These are phyloP conservation scores for Ophiostoma piceae DNA, from an alignment of 2,329 filamentous ascomycete genomes.

Conservation along the genomic window DNA sequence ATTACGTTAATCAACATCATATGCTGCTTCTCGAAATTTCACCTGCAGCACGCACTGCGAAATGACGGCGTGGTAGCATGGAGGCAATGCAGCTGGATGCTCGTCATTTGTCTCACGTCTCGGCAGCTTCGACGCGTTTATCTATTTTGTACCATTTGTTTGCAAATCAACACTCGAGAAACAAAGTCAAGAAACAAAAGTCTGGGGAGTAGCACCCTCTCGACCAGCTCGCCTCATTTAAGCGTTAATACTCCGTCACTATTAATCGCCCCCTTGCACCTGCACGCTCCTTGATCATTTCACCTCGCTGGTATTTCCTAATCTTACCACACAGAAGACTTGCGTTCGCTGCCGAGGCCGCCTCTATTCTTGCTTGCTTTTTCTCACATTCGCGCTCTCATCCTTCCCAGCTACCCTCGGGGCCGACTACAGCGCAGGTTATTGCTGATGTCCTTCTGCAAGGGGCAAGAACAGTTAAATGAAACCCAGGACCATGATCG, in stretches of 20 bases:
- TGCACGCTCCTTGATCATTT: not conserved
- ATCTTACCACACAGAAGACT: not conserved
- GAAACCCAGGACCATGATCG: not conserved
- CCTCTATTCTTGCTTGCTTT: not conserved
- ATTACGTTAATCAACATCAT: not conserved
- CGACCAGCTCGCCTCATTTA: not conserved
- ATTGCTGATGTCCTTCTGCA: constrained; percentile 19
- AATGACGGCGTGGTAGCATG: not conserved
- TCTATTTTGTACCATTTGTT: not conserved
- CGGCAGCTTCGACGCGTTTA: not conserved
- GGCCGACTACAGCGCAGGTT: constrained; percentile 9
- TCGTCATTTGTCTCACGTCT: not conserved
- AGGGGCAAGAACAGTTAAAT: constrained; percentile 20
- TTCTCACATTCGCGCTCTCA: not conserved
- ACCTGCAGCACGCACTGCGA: not conserved
- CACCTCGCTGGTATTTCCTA: not conserved
- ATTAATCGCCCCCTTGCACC: not conserved
- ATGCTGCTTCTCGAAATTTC: not conserved
- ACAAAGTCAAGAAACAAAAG: not conserved
- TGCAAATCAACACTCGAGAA: not conserved
- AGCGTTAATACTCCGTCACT: not conserved
- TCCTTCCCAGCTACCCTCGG: not conserved
- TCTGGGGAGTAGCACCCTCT: not conserved
- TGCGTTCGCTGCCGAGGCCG: not conserved
- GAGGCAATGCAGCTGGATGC: constrained; percentile 7